phyloP scores from a whole-genome alignment of 2,329 filamentous ascomycete species.

The Paecilomyces fulvus region DNA sequence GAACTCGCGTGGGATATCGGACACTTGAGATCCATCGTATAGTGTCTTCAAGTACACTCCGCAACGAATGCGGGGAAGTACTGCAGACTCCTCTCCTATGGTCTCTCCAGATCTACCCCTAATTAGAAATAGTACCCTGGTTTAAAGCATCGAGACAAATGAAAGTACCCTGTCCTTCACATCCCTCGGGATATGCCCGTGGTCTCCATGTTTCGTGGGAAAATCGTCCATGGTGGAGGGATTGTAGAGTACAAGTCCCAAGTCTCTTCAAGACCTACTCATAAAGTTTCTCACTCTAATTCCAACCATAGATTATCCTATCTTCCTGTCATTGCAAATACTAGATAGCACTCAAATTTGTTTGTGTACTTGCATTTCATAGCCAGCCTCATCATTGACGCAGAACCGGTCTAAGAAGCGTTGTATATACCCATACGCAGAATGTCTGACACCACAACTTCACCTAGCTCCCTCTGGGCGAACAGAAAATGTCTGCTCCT shows the following conservation, averaged over 20 bases:
- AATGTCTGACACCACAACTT: not conserved
- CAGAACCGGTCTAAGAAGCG: not conserved
- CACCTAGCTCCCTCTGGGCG: not conserved
- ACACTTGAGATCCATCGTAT: too few relatives aligned
- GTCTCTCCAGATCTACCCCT: not conserved
- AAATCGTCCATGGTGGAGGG: not conserved
- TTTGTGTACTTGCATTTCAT: not conserved
- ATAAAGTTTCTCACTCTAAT: too few relatives aligned
- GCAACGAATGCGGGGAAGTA: not conserved
- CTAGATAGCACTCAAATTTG: not conserved
- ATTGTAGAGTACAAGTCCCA: not conserved
- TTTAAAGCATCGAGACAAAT: not conserved
- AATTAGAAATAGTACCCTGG: not conserved
- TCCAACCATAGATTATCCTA: too few relatives aligned
- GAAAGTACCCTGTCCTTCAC: not conserved
- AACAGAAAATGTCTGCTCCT: constrained; percentile 40
- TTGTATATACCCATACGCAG: not conserved
- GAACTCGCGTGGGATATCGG: too few relatives aligned
- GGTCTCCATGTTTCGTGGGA: not conserved
- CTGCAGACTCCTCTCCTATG: not conserved
- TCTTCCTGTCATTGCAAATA: not conserved
- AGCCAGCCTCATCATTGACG: not conserved
- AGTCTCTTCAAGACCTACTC: too few relatives aligned
- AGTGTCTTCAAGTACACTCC: too few relatives aligned
- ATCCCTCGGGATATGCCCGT: not conserved